Conservation (phyloP, 1,139 yeast species). For the Sugiyamaella neomexicana region DNA sequence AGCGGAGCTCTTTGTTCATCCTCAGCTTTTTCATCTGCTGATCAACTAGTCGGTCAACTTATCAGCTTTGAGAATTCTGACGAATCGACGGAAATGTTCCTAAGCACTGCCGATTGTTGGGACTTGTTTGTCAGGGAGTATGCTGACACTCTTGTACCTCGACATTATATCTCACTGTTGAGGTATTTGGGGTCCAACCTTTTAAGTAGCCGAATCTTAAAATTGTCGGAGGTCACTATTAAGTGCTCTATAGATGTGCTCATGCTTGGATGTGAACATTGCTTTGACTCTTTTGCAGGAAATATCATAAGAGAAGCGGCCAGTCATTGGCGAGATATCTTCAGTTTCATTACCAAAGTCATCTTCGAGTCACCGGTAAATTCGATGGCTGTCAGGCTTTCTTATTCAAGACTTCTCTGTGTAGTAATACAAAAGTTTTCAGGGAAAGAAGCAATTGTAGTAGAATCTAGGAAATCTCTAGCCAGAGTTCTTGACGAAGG, state of each 20-base stretch:
- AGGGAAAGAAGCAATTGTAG: background rate
- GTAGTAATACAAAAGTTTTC: background rate
- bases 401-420: slow-evolving; percentile 5
- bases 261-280: slow-evolving; percentile 3
- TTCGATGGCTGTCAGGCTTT: slow-evolving; percentile 3
- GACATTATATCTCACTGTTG: slow-evolving; percentile 7
- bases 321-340: slow-evolving; percentile 16
- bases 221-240: slow-evolving; percentile 16
- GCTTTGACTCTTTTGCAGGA: background rate
- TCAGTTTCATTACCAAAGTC: slow-evolving; percentile 10
- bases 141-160: background rate
- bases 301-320: background rate
- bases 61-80: background rate
- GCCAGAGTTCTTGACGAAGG: slow-evolving; percentile 2
- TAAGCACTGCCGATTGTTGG: background rate
- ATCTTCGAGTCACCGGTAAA: slow-evolving; percentile 14
- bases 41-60: slow-evolving; percentile 1
- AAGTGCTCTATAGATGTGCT: slow-evolving; percentile 9
- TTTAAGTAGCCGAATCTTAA: slow-evolving; percentile 15
- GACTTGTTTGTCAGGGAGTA: background rate
- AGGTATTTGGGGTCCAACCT: slow-evolving; percentile 15
- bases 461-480: background rate
- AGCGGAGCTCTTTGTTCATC: slow-evolving; percentile 5
- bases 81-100: background rate
- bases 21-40: slow-evolving; percentile 1